Evolutionary conservation across 495 filamentous ascomycete genomes (phyloP), one percentile per base, ranked within the genome.

Genomic region (Collariella sp.): DNA sequence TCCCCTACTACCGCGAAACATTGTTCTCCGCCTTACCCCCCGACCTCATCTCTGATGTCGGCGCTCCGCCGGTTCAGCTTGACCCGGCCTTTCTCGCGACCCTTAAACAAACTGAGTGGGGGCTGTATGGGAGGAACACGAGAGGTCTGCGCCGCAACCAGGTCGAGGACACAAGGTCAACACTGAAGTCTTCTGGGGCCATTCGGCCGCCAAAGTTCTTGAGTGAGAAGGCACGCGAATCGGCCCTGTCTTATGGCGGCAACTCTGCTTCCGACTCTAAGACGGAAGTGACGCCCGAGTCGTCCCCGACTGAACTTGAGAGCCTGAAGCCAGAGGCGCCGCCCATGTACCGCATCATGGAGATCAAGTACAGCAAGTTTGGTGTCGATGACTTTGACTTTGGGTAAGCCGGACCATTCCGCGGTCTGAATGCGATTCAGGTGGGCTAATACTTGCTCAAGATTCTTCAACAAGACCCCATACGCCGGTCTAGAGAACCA

Each of bases 301-400:
- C 80, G 7, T 66, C 88, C 18, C 76, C 78, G 31, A 75, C 76
- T n/a, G 82, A 82, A 35, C 72, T 77, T 0, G 85, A 69, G 70
- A 83, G 66, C 70, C 77, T 75, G 65, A 86, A 71, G 71, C 78
- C 70, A 63, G 89, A 95, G 48, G 87, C 91, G 20, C 84, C 93
- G 2, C 76, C 85, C 2, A 85, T 89, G 69, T 98, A 95, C 63
- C 82, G 84, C 49, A 90, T 89, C 60, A 83, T 94, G 5, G 89
- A 96, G 67, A 97, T 96, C 67, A 95, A 95, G 62, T 96, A 96
- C 67, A 95, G 91, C 70, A 89, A 87, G 66, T 96, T 95, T 71
- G 91, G 93, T 11, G 88, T 99, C 2, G 89, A 96, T 62, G 94
- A 97, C 69, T 97, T 97, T 66, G 91, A 98, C 68, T 98, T 98